Evolutionary conservation across 2,329 filamentous ascomycete genomes (phyloP), one percentile per base, ranked within the genome.

Genomic region (Coniosporium tulheliwenetii): DNA sequence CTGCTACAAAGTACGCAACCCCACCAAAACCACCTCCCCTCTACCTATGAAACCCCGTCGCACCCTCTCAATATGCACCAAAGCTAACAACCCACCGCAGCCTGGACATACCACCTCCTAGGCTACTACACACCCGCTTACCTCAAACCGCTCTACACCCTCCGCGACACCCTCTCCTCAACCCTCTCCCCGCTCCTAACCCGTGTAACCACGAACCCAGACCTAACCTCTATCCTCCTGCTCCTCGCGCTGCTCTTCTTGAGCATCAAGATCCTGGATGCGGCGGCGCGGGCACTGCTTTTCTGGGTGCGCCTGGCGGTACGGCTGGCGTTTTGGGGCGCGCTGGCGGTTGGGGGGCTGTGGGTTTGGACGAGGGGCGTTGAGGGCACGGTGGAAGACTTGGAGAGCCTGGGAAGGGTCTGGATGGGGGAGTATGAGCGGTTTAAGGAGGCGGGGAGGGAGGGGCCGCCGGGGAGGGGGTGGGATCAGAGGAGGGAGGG

Each of bases 281-380:
- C 81, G 64, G 64, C 85, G 13, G 76, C 78, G 45, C 73, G 84
- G 44, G 63, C 85, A 14, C 67, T 93, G 43, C 64, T 85, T 53
- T 93, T 79, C 65, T 85, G 85, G 76, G 73, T 85, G 40, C 66
- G 72, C n/a, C 54, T 93, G 41, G 67, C 69, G 9, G 57, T 84
- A 46, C 63, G 71, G 16, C 48, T 85, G 35, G 57, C 73, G 1
- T 75, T 85, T 47, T 91, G 77, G 75, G 71, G 70, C 1, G 56
- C 64, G 2, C 48, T 87, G 2, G 61, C 69, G 4, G 65, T 68
- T 0, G 35, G 77, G 0, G 66, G 67, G 0, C 63, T 77, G 13
- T 74, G 68, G 68, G 42, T 73, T 58, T 76, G 78, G 52, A 60
- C 52, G 14, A 65, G 84, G 2, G 79, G 85, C 0, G 55, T 79